Evolutionary conservation across 306 rosid genomes (phyloP).

Genomic region (Nissolia schottii): DNA sequence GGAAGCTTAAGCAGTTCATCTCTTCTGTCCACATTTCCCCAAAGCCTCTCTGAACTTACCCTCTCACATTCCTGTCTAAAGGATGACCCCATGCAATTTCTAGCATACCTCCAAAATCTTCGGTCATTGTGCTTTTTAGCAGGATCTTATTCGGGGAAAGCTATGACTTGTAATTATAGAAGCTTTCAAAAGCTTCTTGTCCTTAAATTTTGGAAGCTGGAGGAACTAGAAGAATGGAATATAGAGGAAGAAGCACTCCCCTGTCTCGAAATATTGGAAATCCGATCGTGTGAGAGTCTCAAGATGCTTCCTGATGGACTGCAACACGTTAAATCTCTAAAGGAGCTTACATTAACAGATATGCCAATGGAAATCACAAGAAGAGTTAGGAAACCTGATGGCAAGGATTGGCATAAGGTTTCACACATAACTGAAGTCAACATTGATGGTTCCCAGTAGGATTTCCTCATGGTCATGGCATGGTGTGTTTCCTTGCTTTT

Average conservation of each 20-base stretch:
- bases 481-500: background rate
- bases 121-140: background rate
- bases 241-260: conserved; percentile 15
- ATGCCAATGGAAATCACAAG: background rate
- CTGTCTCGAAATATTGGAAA: conserved; percentile 22
- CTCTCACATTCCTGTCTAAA: conserved; percentile 14
- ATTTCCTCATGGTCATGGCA: background rate
- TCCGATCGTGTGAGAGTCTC: conserved; percentile 3
- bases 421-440: no score
- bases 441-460: background rate
- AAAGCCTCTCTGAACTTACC: conserved; percentile 11
- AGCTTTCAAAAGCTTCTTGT: conserved; percentile 17
- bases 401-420: background rate
- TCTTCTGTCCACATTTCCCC: background rate
- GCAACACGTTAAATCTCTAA: background rate
- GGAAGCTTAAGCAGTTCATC: background rate
- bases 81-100: conserved; percentile 13
- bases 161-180: background rate
- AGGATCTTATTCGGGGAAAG: background rate
- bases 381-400: no score
- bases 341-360: conserved; percentile 18
- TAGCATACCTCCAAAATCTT: conserved; percentile 9
- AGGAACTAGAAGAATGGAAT: background rate
- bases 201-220: conserved; percentile 17
- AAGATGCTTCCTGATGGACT: conserved; percentile 13